phyloP scores from a whole-genome alignment of 2,329 filamentous ascomycete species.

The Xylariaceae sp. region DNA sequence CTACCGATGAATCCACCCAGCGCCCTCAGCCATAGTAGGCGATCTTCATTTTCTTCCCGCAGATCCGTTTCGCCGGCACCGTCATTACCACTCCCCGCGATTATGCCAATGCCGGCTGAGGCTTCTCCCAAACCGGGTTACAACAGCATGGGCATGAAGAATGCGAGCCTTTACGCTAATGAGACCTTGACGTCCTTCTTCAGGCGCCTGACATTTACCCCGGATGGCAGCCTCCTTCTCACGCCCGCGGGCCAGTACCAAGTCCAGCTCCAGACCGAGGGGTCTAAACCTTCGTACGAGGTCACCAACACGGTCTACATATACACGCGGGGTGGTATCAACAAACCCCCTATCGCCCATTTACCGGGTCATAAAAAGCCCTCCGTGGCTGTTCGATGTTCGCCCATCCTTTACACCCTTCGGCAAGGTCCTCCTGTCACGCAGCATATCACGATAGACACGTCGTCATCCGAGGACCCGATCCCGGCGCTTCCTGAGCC shows the following conservation, averaged over 20 bases:
- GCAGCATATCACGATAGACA: conserved; percentile 91
- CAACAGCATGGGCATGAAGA: conserved; percentile 62
- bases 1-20: conserved; percentile 94
- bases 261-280: conserved; percentile 62
- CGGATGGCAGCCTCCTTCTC: conserved; percentile 88
- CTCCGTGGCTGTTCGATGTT: conserved; percentile 92
- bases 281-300: conserved; percentile 71
- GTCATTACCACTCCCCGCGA: conserved; percentile 87
- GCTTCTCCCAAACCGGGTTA: conserved; percentile 74
- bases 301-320: conserved; percentile 97
- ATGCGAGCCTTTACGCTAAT: conserved; percentile 89
- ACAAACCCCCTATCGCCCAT: conserved; percentile 92
- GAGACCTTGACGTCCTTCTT: conserved; percentile 98
- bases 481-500: conserved; percentile 83
- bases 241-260: conserved; percentile 96
- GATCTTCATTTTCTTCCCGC: conserved; percentile 88
- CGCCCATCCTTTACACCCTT: conserved; percentile 80
- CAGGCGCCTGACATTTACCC: conserved; percentile 85
- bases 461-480: conserved; percentile 77
- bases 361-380: conserved; percentile 97
- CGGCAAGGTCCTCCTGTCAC: conserved; percentile 65
- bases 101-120: conserved; percentile 90
- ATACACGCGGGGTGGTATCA: conserved; percentile 92
- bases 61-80: conserved; percentile 91
- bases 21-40: conserved; percentile 81